Conservation (phyloP, 352 stramenopile genomes). For the Sclerospora graminicola region DNA sequence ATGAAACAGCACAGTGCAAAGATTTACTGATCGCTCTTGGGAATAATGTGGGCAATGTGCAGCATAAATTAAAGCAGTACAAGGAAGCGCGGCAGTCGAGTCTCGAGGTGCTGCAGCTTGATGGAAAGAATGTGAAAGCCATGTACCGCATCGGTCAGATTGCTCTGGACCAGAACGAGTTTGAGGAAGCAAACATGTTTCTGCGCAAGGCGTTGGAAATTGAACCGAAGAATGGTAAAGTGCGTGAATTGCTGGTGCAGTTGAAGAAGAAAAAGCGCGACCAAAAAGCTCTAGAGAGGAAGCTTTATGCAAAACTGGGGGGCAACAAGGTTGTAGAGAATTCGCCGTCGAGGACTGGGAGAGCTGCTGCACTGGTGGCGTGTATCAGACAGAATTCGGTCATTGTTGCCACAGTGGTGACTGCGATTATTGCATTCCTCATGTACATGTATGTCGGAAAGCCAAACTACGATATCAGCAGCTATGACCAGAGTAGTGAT, state of each 20-base stretch:
- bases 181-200: constrained; percentile 42
- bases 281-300: constrained; percentile 39
- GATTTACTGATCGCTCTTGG: constrained; percentile 62
- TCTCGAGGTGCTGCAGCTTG: constrained; percentile 68
- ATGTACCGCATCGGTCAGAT: constrained; percentile 70
- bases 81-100: constrained; percentile 71
- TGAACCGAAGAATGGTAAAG: constrained; percentile 55
- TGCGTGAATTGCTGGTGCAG: constrained; percentile 47
- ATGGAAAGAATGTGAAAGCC: constrained; percentile 65
- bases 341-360: neutral
- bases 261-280: constrained; percentile 68
- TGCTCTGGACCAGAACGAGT: constrained; percentile 63
- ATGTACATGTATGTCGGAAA: constrained; percentile 56
- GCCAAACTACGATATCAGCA: constrained; percentile 30
- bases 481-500: neutral
- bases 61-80: constrained; percentile 61
- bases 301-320: constrained; percentile 62
- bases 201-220: constrained; percentile 52
- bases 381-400: constrained; percentile 27
- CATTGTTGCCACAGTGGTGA: constrained; percentile 32
- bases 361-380: constrained; percentile 8
- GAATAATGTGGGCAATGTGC: constrained; percentile 80
- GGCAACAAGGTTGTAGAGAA: constrained; percentile 10
- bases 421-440: constrained; percentile 40
- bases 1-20: constrained; percentile 48